Percentiles rank a stretch among this genome's conserved stretches.
Conservation (phyloP, 148 eudicot species). For the Limonium bicolor region DNA sequence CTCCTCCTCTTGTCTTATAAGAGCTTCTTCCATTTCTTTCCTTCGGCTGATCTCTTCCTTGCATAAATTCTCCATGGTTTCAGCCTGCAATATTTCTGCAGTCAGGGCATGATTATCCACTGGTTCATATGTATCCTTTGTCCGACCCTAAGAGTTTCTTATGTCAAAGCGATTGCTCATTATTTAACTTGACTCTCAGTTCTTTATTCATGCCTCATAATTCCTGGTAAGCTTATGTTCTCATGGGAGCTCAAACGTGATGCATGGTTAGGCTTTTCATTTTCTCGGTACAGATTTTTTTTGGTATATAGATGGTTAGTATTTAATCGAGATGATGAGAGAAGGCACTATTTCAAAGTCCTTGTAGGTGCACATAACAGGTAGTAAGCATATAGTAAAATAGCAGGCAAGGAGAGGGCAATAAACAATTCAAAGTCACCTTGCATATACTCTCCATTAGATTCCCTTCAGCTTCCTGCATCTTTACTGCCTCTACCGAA, state of each 20-base stretch:
- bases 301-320: too few species aligned
- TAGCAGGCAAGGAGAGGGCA: background rate
- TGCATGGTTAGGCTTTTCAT: too few species aligned
- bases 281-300: too few species aligned
- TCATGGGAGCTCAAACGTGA: too few species aligned
- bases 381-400: background rate
- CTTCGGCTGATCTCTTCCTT: constrained; percentile 19
- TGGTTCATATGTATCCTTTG: background rate
- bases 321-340: too few species aligned
- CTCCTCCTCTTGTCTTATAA: constrained; percentile 30
- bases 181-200: too few species aligned
- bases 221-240: too few species aligned
- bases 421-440: constrained; percentile 19
- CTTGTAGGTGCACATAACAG: background rate
- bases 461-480: constrained; percentile 51
- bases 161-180: too few species aligned
- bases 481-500: constrained; percentile 37
- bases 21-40: constrained; percentile 33
- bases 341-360: too few species aligned
- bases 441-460: constrained; percentile 33
- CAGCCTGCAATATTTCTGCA: constrained; percentile 39
- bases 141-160: background rate
- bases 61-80: constrained; percentile 30
- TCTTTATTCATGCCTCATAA: too few species aligned
- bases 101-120: background rate